Evolutionary conservation across 164 flowering plant species (phyloP).

Genomic region (Umbilicus rupestris): DNA sequence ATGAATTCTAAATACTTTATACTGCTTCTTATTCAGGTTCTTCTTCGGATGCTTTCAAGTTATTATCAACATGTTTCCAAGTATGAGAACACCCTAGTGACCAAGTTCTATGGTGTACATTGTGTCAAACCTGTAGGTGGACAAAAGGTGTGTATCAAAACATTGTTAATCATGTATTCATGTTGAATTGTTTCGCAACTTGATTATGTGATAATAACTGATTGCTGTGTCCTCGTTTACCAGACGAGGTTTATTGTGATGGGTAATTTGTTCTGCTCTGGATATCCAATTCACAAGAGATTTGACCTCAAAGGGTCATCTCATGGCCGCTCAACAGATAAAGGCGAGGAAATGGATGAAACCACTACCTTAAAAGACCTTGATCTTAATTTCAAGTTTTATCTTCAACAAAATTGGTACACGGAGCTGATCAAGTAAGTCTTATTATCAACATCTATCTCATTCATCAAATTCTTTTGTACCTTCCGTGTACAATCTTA

Average conservation of each 20-base stretch:
- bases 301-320: constrained; percentile 89
- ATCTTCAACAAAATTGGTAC: constrained; percentile 48
- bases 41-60: constrained; percentile 71
- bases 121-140: constrained; percentile 89
- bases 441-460: neutral
- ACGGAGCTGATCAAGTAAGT: constrained; percentile 66
- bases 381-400: constrained; percentile 72
- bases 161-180: neutral
- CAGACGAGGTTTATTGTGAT: constrained; percentile 82
- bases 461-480: neutral
- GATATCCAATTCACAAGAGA: constrained; percentile 66
- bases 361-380: constrained; percentile 82
- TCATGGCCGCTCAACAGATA: constrained; percentile 73
- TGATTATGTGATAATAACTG: neutral
- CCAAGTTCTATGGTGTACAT: constrained; percentile 79
- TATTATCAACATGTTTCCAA: constrained; percentile 61
- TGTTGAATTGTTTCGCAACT: neutral
- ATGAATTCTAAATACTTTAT: neutral
- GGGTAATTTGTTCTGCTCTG: constrained; percentile 86
- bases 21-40: constrained; percentile 40
- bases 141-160: constrained; percentile 39
- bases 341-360: constrained; percentile 63
- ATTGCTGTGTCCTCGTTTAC: constrained; percentile 7
- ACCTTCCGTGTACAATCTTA: neutral
- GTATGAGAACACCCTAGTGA: constrained; percentile 64